Conservation (phyloP, 257 asterid genomes). For the Forsythia suspensa region DNA sequence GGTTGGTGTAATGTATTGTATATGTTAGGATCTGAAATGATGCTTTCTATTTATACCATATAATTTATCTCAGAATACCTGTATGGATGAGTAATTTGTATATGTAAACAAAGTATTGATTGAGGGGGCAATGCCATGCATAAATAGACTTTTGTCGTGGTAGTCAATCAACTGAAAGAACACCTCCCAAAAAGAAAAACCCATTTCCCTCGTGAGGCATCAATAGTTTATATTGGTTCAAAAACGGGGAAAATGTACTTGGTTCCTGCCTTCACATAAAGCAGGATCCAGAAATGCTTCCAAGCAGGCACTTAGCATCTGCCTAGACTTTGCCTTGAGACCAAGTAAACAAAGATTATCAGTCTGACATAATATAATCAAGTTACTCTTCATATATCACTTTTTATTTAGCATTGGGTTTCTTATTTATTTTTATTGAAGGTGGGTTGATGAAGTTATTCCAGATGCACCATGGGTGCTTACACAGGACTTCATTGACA, state of each 20-base stretch:
- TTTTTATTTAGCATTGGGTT: background rate
- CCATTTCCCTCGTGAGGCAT: background rate
- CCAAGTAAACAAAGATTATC: background rate
- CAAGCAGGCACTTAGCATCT: background rate
- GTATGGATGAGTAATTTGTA: background rate
- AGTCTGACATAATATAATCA: background rate
- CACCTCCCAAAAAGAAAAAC: background rate
- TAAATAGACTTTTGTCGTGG: background rate
- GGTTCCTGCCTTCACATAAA: background rate
- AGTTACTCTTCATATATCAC: background rate
- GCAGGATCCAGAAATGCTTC: background rate
- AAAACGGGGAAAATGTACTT: background rate
- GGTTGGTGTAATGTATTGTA: constrained; percentile 25
- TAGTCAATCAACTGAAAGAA: background rate
- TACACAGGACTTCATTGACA: constrained; percentile 70
- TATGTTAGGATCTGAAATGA: background rate
- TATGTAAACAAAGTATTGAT: background rate
- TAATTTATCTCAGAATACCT: background rate
- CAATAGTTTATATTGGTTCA: background rate
- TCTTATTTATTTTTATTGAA: constrained; percentile 23
- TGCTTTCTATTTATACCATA: background rate
- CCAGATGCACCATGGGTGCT: constrained; percentile 91
- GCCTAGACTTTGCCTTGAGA: background rate
- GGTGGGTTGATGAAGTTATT: constrained; percentile 93
- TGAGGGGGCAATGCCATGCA: background rate